Evolutionary conservation across 1,139 yeast genomes (phyloP).

Genomic region (Geotrichum europaeum): DNA sequence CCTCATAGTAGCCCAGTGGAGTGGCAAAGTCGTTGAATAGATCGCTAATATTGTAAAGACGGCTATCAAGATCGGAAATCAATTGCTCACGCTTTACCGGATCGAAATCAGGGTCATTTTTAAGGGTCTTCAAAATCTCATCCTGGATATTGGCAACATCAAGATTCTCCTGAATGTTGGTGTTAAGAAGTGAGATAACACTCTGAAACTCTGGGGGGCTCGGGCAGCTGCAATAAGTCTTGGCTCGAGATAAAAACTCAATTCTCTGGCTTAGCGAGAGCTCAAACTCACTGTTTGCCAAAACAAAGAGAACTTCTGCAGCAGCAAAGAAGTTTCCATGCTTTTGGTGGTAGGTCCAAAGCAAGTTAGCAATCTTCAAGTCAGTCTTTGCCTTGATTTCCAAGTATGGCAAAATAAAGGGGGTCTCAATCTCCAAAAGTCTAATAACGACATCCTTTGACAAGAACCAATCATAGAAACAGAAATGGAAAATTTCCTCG

Average conservation of each 20-base stretch:
- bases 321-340: conserved; percentile 75
- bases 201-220: conserved; percentile 76
- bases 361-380: conserved; percentile 67
- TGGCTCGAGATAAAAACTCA: conserved; percentile 85
- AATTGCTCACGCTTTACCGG: conserved; percentile 44
- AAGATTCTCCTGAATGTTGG: conserved; percentile 68
- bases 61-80: conserved; percentile 51
- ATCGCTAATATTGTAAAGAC: conserved; percentile 66
- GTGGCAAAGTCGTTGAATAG: conserved; percentile 82
- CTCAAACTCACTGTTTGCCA: conserved; percentile 70
- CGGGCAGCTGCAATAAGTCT: conserved; percentile 83
- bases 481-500: conserved; percentile 83
- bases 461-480: conserved; percentile 89
- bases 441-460: conserved; percentile 71
- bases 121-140: conserved; percentile 60
- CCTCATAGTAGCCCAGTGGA: conserved; percentile 80
- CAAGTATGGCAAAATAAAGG: conserved; percentile 70
- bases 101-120: conserved; percentile 53
- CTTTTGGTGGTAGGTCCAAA: conserved; percentile 87
- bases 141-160: conserved; percentile 88
- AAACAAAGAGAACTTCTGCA: conserved; percentile 68
- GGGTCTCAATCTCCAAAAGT: conserved; percentile 72
- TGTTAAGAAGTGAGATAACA: conserved; percentile 50
- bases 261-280: conserved; percentile 68
- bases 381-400: conserved; percentile 65